These are phyloP conservation scores for Colletotrichum eremochloae DNA, from an alignment of 2,329 filamentous ascomycete species.

Conservation along the genomic window DNA sequence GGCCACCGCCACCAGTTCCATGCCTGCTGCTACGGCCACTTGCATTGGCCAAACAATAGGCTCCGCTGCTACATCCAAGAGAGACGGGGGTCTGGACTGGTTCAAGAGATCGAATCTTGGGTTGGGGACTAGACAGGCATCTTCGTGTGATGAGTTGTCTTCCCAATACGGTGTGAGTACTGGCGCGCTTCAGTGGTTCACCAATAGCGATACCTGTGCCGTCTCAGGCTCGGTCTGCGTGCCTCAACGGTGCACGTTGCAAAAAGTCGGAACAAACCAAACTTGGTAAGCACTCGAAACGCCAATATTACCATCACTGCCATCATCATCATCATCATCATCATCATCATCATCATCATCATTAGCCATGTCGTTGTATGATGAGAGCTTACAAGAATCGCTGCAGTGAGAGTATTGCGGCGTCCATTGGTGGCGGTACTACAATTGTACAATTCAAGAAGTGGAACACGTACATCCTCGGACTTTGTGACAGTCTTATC, in stretches of 20 bases:
- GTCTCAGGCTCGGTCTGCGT: not conserved
- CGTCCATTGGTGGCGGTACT: conserved; percentile 3
- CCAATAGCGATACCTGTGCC: conserved; percentile 1
- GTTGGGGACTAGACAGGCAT: too few species aligned
- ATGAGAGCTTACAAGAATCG: not conserved
- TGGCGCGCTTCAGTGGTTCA: conserved; percentile 11
- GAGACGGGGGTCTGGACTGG: too few species aligned
- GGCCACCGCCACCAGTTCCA: too few species aligned
- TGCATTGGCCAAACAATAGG: too few species aligned
- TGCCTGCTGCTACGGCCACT: too few species aligned
- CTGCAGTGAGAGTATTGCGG: conserved; percentile 1
- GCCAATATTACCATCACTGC: not conserved
- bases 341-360: too few species aligned
- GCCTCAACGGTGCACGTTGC: conserved; percentile 3
- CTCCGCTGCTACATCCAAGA: too few species aligned
- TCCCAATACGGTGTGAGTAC: not conserved
- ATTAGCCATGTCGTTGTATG: too few species aligned
- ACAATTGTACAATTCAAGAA: conserved; percentile 5
- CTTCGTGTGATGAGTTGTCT: too few species aligned
- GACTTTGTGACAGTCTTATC: conserved; percentile 5
- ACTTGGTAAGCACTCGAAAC: conserved; percentile 1
- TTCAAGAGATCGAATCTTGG: too few species aligned
- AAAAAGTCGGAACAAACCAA: not conserved
- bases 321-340: too few species aligned
- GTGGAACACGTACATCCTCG: conserved; percentile 11